These are phyloP conservation scores for Yamadazyma oceani DNA, from an alignment of 1,139 yeast genomes.

Conservation along the genomic window DNA sequence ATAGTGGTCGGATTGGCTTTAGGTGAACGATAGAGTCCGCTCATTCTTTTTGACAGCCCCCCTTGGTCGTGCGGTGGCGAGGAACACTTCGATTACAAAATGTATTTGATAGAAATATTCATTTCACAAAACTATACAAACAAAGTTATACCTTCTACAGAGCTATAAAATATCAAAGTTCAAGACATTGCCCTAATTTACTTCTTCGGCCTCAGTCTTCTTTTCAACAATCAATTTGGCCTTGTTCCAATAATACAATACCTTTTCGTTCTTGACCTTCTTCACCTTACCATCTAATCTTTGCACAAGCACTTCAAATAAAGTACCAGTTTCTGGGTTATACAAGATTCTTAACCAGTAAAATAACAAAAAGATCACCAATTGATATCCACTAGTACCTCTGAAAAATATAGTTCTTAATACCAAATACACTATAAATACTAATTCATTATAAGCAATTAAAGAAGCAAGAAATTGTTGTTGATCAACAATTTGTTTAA, in stretches of 20 bases:
- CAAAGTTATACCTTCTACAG: too few relatives aligned
- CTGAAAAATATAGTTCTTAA: conserved; percentile 62
- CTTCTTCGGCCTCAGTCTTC: conserved; percentile 15
- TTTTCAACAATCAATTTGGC: conserved; percentile 40
- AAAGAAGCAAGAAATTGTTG: conserved; percentile 44
- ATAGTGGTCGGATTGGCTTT: not conserved
- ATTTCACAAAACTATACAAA: too few relatives aligned
- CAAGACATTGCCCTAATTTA: not conserved
- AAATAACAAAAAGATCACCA: conserved; percentile 54
- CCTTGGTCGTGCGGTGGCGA: too few relatives aligned
- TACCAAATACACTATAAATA: conserved; percentile 50
- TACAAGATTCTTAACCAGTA: conserved; percentile 70
- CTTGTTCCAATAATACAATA: conserved; percentile 44
- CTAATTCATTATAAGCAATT: conserved; percentile 62
- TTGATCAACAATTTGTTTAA: conserved; percentile 40
- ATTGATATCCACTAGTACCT: conserved; percentile 68
- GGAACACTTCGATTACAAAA: too few relatives aligned
- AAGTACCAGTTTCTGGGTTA: conserved; percentile 48
- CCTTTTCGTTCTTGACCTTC: conserved; percentile 45
- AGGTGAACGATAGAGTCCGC: too few relatives aligned
- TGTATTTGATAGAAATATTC: too few relatives aligned
- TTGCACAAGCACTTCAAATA: conserved; percentile 40
- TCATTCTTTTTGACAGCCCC: too few relatives aligned
- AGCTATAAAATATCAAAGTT: too few relatives aligned
- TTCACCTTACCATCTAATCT: conserved; percentile 44